Evolutionary conservation across 2,329 filamentous ascomycete species (phyloP).

Genomic region (Raffaelea deltoideospora): DNA sequence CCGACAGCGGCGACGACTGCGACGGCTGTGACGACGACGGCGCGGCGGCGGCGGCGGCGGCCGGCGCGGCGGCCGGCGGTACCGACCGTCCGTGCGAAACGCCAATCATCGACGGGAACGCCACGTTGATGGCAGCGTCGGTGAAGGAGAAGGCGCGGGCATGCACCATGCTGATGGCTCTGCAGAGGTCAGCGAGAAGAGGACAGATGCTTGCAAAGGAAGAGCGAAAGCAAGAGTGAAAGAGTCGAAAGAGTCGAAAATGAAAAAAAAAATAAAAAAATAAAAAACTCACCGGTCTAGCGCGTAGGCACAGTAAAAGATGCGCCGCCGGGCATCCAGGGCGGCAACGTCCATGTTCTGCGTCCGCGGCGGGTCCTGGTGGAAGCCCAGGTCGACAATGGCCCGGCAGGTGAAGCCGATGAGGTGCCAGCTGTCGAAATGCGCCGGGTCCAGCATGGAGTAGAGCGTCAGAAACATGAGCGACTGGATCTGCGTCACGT

Average conservation of each 20-base stretch:
- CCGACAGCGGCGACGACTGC: constrained; percentile 19
- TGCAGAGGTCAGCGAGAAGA: constrained; percentile 18
- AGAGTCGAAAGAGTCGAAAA: no score
- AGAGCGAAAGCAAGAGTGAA: background rate
- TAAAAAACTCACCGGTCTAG: constrained; percentile 54
- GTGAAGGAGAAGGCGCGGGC: constrained; percentile 85
- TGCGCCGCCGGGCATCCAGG: constrained; percentile 63
- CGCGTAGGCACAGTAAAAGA: constrained; percentile 84
- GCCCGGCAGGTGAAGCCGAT: constrained; percentile 82
- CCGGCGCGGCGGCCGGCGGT: background rate
- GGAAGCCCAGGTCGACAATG: constrained; percentile 77
- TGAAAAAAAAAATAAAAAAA: background rate
- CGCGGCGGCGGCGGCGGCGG: constrained; percentile 13
- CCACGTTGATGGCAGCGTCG: constrained; percentile 72
- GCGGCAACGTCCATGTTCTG: constrained; percentile 51
- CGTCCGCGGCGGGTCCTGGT: constrained; percentile 73
- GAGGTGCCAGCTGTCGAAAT: constrained; percentile 89
- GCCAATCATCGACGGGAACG: constrained; percentile 43
- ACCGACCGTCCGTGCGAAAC: constrained; percentile 1
- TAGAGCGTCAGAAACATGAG: constrained; percentile 78
- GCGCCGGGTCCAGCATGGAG: constrained; percentile 73
- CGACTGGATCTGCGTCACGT: constrained; percentile 73
- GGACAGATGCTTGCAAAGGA: no score
- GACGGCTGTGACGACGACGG: constrained; percentile 25
- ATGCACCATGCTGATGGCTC: constrained; percentile 77